Base-by-base conservation (phyloP, 495 filamentous ascomycete species). In the Trichoderma parareesei region DNA sequence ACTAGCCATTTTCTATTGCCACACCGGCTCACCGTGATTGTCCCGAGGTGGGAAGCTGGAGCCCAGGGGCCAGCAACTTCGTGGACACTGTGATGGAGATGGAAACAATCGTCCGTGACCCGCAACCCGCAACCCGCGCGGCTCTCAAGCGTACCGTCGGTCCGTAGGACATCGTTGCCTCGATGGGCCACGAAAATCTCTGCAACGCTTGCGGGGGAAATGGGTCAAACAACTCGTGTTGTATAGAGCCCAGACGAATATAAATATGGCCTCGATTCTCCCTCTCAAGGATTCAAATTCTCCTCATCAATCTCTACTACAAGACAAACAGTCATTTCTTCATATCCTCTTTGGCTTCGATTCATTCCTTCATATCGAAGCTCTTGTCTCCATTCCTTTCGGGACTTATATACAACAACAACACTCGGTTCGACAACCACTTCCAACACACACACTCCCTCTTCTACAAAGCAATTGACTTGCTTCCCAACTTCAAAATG, bases 391-490 rank as follows among this genome's bases (percentile, higher is more conserved):
- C 53, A 57, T 57, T 57, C 53, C 9, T 57, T 57, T 57, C 27
- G 27, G 37, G 27, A 57, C 53, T 35, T 37, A 57, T 57, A 9
- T 2, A 57, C 53, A 14, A 57, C 27, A 35, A 57, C 49, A 57
- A 35, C 11, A 2, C 16, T 57, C 33, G 53, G 53, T 57, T 57
- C 20, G 53, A 57, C 53, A 57, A 57, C 53, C 53, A 57, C 53
- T 57, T 57, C 11, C 7, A 57, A 5, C 5, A 35, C 7, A 33
- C 53, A 57, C 60, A 61, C 41, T 61, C 60, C 41, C 61, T 63
- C 43, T n/a, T 63, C 33, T 33, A 37, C 40, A 63, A 63, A 14
- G 35, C 61, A 63, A 35, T 37, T 63, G n/a, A 42, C 61, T 63
- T 63, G 41, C 18, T 13, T 7, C 42, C 61, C 18, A 40, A 37